Evolutionary conservation across 257 asterid species (phyloP).

Genomic region (Asclepias syriaca): DNA sequence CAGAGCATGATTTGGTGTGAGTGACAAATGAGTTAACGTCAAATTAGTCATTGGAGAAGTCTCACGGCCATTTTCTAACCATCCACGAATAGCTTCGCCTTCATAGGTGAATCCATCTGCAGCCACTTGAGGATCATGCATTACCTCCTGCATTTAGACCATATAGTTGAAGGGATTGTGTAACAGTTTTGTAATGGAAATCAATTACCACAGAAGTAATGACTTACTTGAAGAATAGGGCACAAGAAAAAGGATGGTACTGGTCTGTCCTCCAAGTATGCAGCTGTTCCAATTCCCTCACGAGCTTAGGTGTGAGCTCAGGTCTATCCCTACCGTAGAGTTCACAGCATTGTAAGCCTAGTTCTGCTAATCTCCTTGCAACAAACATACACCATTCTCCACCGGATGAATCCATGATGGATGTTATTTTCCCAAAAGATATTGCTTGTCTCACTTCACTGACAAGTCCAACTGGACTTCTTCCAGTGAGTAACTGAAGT

Average conservation of each 20-base stretch:
- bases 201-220: not conserved
- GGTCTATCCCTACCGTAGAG: conserved; percentile 59
- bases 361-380: conserved; percentile 57
- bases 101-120: conserved; percentile 94
- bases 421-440: conserved; percentile 33
- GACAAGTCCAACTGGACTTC: conserved; percentile 37
- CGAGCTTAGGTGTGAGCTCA: conserved; percentile 43
- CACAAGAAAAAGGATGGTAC: conserved; percentile 71
- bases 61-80: conserved; percentile 62
- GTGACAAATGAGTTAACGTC: conserved; percentile 41
- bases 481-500: conserved; percentile 72
- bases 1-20: conserved; percentile 66
- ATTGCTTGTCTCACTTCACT: conserved; percentile 45
- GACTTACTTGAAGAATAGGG: conserved; percentile 67
- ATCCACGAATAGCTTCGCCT: conserved; percentile 69
- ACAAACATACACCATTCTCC: conserved; percentile 78
- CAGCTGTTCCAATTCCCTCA: conserved; percentile 59
- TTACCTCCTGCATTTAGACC: conserved; percentile 59
- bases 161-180: not conserved
- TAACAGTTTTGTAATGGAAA: not conserved
- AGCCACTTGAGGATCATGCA: conserved; percentile 89
- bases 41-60: conserved; percentile 92
- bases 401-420: conserved; percentile 56
- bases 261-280: conserved; percentile 54
- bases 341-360: conserved; percentile 75